phyloP scores from a whole-genome alignment of 2,329 filamentous ascomycete genomes.

The Clarireedia homoeocarpa region DNA sequence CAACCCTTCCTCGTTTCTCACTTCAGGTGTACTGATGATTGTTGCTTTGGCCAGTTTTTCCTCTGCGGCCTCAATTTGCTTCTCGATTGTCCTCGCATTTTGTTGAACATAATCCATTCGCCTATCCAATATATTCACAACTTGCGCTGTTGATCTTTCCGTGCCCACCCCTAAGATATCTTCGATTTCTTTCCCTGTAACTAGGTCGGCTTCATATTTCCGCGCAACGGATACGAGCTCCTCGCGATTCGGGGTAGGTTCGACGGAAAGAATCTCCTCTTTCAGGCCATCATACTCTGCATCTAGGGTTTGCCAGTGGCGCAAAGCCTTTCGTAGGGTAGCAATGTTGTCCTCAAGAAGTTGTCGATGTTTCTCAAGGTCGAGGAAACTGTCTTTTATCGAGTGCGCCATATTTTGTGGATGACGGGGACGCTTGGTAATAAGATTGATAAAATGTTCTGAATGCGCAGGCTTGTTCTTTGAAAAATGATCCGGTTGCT shows the following conservation, averaged over 20 bases:
- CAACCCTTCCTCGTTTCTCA: slow-evolving; percentile 58
- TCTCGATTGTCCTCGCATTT: slow-evolving; percentile 69
- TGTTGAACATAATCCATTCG: slow-evolving; percentile 84
- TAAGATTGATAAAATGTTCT: background rate
- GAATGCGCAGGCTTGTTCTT: background rate
- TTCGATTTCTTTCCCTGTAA: slow-evolving; percentile 50
- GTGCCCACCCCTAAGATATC: slow-evolving; percentile 36
- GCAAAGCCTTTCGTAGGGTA: slow-evolving; percentile 66
- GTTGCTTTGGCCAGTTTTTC: slow-evolving; percentile 59
- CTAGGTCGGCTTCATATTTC: slow-evolving; percentile 47
- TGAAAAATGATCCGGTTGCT: background rate
- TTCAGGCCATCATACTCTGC: slow-evolving; percentile 85
- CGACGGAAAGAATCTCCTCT: slow-evolving; percentile 58
- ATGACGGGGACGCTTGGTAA: background rate
- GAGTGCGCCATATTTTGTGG: slow-evolving; percentile 19
- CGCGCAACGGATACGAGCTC: slow-evolving; percentile 45
- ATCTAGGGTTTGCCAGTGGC: slow-evolving; percentile 87
- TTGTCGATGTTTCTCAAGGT: slow-evolving; percentile 67
- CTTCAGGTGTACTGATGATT: slow-evolving; percentile 51
- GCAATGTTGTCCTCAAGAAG: slow-evolving; percentile 69
- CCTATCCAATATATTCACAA: slow-evolving; percentile 60
- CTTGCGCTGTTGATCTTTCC: slow-evolving; percentile 51
- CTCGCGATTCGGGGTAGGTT: slow-evolving; percentile 38
- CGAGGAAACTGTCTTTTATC: slow-evolving; percentile 40
- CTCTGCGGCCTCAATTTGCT: slow-evolving; percentile 58